Evolutionary conservation across 164 flowering plant species (phyloP).

Genomic region (Chimonanthus praecox): DNA sequence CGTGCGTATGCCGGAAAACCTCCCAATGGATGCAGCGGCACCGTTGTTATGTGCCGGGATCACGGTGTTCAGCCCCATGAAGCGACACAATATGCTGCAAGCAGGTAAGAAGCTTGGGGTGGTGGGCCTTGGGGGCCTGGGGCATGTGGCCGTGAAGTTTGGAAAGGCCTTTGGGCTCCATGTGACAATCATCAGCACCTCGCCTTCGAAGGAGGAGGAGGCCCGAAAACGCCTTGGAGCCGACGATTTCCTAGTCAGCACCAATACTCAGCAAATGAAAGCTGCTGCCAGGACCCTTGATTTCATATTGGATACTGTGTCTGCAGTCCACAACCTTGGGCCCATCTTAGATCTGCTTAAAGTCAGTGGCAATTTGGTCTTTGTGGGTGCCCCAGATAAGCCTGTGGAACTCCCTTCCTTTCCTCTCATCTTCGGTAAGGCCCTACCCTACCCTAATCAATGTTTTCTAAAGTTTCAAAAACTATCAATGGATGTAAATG

Average conservation of each 20-base stretch:
- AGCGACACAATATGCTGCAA: conserved; percentile 40
- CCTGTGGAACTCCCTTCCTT: conserved; percentile 36
- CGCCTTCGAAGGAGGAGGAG: conserved; percentile 58
- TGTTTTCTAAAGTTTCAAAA: no score
- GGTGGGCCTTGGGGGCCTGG: conserved; percentile 77
- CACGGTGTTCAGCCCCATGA: conserved; percentile 64
- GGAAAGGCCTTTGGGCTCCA: conserved; percentile 76
- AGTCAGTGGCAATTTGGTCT: conserved; percentile 32
- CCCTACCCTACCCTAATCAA: no score
- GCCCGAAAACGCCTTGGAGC: conserved; percentile 61
- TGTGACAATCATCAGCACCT: conserved; percentile 78
- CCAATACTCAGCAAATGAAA: conserved; percentile 47
- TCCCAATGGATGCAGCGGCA: conserved; percentile 65
- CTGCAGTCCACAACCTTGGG: conserved; percentile 32
- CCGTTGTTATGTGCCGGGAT: conserved; percentile 75
- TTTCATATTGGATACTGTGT: conserved; percentile 43
- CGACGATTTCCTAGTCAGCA: conserved; percentile 60
- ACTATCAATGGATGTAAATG: no score
- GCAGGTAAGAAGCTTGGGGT: conserved; percentile 56
- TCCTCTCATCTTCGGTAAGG: conserved; percentile 37
- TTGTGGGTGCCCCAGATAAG: conserved; percentile 42
- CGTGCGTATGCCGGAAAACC: conserved; percentile 49
- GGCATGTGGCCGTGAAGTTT: conserved; percentile 71
- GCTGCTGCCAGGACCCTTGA: conserved; percentile 40
- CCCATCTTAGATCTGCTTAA: conserved; percentile 38